phyloP scores from a whole-genome alignment of 2,329 filamentous ascomycete genomes.

The Colletotrichum viniferum region DNA sequence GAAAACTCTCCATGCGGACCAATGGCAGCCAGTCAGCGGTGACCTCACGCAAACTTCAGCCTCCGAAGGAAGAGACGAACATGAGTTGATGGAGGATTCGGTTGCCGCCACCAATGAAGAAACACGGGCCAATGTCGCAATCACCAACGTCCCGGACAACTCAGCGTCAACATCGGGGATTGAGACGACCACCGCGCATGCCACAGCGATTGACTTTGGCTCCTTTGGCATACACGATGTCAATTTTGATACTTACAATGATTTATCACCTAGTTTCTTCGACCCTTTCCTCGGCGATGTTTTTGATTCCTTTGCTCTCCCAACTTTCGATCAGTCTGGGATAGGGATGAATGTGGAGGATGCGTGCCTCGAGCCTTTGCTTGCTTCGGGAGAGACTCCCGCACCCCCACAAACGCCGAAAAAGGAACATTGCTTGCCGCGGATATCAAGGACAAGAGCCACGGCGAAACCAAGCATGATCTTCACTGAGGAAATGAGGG shows the following conservation, averaged over 20 bases:
- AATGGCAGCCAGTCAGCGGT: neutral
- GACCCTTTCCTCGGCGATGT: neutral
- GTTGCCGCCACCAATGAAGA: neutral
- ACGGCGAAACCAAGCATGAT: neutral
- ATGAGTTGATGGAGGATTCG: neutral
- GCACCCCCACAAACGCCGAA: neutral
- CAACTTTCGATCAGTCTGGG: neutral
- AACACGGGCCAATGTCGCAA: neutral
- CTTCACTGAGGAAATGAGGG: neutral
- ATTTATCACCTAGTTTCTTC: neutral
- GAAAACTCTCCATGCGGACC: neutral
- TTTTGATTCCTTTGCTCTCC: neutral
- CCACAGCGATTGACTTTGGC: neutral
- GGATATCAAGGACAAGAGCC: neutral
- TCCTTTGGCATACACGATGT: neutral
- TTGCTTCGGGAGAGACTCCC: neutral
- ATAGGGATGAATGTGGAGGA: neutral
- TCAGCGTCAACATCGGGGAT: neutral
- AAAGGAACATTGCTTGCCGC: neutral
- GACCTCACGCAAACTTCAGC: neutral
- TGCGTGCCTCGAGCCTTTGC: neutral
- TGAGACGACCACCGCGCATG: neutral
- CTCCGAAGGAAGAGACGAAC: neutral
- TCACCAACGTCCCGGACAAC: neutral
- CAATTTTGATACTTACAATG: neutral